phyloP scores from a whole-genome alignment of 2,329 filamentous ascomycete genomes.

The Penicillium sp. region DNA sequence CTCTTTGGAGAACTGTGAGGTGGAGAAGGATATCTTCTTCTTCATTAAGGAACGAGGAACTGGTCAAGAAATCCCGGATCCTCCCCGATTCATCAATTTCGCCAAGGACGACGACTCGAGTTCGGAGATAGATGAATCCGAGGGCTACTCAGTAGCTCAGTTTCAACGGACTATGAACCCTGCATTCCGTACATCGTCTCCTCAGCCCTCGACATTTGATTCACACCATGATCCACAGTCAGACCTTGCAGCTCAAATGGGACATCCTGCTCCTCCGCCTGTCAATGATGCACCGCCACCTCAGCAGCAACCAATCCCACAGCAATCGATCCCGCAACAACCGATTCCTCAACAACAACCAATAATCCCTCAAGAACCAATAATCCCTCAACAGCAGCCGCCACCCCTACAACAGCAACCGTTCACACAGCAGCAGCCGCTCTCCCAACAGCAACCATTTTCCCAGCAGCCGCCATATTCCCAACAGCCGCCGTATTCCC shows the following conservation, averaged over 20 bases:
- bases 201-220: constrained; percentile 88
- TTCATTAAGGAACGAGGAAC: constrained; percentile 91
- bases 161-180: constrained; percentile 95
- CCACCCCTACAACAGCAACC: constrained; percentile 16
- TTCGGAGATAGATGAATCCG: constrained; percentile 85
- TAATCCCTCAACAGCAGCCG: constrained; percentile 36
- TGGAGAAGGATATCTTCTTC: constrained; percentile 84
- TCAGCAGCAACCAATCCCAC: constrained; percentile 43
- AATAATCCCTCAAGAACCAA: background rate
- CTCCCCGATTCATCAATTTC: constrained; percentile 98
- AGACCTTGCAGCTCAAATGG: constrained; percentile 67
- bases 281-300: constrained; percentile 49
- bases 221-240: constrained; percentile 87
- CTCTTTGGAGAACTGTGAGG: constrained; percentile 91
- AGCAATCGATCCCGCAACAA: constrained; percentile 31
- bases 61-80: constrained; percentile 94
- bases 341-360: background rate
- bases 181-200: constrained; percentile 91
- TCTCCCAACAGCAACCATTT: constrained; percentile 15
- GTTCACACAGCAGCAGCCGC: background rate
- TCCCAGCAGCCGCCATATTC: background rate
- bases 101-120: constrained; percentile 80
- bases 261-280: constrained; percentile 53
- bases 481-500: background rate
- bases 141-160: constrained; percentile 93